These are phyloP conservation scores for Boletus rufocinnamomeus DNA, from an alignment of 768 basidiomycete genomes.

Conservation along the genomic window DNA sequence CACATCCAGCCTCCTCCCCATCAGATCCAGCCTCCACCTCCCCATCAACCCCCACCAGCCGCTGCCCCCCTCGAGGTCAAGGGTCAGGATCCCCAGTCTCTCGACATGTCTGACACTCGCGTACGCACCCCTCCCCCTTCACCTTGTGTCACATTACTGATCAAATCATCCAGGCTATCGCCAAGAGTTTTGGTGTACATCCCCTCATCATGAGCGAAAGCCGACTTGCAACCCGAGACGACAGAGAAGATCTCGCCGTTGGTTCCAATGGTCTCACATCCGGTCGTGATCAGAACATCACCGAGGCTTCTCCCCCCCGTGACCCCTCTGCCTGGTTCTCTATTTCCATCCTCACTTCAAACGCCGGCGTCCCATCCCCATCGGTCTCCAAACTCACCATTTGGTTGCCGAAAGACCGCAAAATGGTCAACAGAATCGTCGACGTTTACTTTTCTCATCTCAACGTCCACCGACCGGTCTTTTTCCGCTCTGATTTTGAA, in stretches of 20 bases:
- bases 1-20: too few species aligned
- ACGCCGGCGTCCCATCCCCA: constrained; percentile 23
- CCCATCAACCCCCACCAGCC: constrained; percentile 17
- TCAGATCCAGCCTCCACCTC: constrained; percentile 35
- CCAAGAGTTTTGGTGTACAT: constrained; percentile 78
- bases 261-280: constrained; percentile 71
- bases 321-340: constrained; percentile 63
- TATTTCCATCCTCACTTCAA: constrained; percentile 53
- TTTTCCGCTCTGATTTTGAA: constrained; percentile 67
- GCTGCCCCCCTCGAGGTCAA: constrained; percentile 46
- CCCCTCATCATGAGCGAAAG: constrained; percentile 67
- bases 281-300: constrained; percentile 62
- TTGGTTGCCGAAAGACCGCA: constrained; percentile 78
- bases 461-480: constrained; percentile 80
- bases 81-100: constrained; percentile 77
- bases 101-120: constrained; percentile 75
- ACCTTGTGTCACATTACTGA: constrained; percentile 5
- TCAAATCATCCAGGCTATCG: constrained; percentile 51
- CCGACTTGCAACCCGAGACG: constrained; percentile 51
- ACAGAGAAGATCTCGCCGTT: constrained; percentile 76
- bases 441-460: constrained; percentile 76
- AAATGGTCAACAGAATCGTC: constrained; percentile 60
- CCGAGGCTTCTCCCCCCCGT: constrained; percentile 57
- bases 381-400: constrained; percentile 40
- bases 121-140: constrained; percentile 30